Evolutionary conservation across 2,329 filamentous ascomycete species (phyloP).

Genomic region (Monosporascus sp.): DNA sequence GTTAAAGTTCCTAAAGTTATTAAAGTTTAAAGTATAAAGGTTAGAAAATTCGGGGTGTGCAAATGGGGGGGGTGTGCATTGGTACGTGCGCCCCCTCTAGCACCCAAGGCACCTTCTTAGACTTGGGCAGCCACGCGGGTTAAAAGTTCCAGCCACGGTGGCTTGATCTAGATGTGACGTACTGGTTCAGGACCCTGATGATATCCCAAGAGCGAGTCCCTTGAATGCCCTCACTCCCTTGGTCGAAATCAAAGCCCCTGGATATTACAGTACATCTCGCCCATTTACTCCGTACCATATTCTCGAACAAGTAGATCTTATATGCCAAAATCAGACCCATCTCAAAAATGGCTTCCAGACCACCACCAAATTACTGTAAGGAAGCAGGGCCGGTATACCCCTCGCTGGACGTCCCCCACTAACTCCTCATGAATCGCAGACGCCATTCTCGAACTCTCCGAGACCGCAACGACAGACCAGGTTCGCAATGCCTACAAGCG

Average conservation of each 20-base stretch:
- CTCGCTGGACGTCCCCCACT: conserved; percentile 9
- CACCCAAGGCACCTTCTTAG: too few relatives aligned
- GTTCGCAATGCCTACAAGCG: conserved; percentile 94
- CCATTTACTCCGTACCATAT: not conserved
- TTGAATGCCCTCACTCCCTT: too few relatives aligned
- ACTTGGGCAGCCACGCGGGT: too few relatives aligned
- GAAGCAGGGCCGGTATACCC: not conserved
- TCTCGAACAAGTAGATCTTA: not conserved
- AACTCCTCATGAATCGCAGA: conserved; percentile 43
- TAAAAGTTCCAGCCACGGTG: not conserved
- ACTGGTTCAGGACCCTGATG: too few relatives aligned
- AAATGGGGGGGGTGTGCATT: too few relatives aligned
- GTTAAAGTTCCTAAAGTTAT: too few relatives aligned
- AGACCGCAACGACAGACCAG: conserved; percentile 73
- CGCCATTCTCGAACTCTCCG: conserved; percentile 65
- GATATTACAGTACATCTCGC: too few relatives aligned
- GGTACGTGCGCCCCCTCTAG: too few relatives aligned
- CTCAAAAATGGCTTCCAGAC: conserved; percentile 27
- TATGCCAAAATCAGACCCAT: conserved; percentile 23
- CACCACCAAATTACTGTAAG: conserved; percentile 57
- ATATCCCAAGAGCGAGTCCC: too few relatives aligned
- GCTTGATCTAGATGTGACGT: not conserved
- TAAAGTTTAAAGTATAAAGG: too few relatives aligned
- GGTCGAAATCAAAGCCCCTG: too few relatives aligned
- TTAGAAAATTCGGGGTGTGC: too few relatives aligned